Base-by-base conservation (phyloP, 768 basidiomycete genomes). In the Xerocomellus chrysenteron region DNA sequence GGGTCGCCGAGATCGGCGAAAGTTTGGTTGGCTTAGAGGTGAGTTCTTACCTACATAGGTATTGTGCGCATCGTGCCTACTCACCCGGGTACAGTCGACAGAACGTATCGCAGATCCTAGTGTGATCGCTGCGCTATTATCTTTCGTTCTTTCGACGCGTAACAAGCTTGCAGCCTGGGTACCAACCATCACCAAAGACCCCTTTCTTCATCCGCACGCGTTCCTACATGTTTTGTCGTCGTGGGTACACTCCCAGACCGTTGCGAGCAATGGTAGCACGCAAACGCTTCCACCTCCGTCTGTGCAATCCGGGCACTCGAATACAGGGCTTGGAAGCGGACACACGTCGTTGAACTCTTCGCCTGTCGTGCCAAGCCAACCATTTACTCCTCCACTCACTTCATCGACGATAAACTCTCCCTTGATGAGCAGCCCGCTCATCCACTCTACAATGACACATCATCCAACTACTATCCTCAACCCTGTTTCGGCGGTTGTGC, bases 91-190 rank as follows among this genome's bases (percentile, higher is more conserved):
- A 13, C 57, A 90, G 85, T 82, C 86, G 21, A 84, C 83, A 63
- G 88, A 91, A 68, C 80, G 87, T 36, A 78, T 88, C 56, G 84
- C 84, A 11, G 90, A 92, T 68, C 91, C 91, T 3, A 76, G 76
- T 39, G 80, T 88, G 55, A 80, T 93, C 13, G 81, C 88, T 26
- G 83, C 84, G 2, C 76, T 93, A 11, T 74, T 93, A 50, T 88
- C 85, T 53, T 77, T 89, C 47, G 80, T 92, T 33, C 76, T 89
- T 19, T 75, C 81, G 39, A 76, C 81, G 46, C 80, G 91, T 30
- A 91, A 90, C 72, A 89, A 86, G 65, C 78, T 93, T 16, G 78
- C 82, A 21, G 78, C 80, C 26, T 73, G 88, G 24, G 66, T 44
- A 21, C 61, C 77, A 62, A 59, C 68, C 33, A 74, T 86, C 37